Percentiles rank a stretch among this genome's conserved stretches.
Evolutionary conservation across 2,329 filamentous ascomycete species (phyloP).

Genomic region (Cladobotryum protrusum): DNA sequence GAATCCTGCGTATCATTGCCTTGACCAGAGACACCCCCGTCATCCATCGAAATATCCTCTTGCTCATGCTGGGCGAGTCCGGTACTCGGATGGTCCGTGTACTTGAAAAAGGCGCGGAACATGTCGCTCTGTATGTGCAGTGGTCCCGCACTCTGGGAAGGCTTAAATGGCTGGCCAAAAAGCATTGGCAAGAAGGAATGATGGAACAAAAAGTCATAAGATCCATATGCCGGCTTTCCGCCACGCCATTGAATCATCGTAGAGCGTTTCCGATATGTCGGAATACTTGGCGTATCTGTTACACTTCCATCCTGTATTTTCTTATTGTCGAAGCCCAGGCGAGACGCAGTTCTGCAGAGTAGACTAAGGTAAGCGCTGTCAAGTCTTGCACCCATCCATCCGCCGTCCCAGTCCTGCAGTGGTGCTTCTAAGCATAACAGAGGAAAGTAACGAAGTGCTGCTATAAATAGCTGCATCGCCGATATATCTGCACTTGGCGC

Average conservation of each 20-base stretch:
- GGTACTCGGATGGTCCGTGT: neutral
- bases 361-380: neutral
- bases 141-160: neutral
- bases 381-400: neutral
- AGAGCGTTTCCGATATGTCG: neutral
- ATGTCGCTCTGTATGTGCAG: slow-evolving; percentile 4
- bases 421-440: slow-evolving; percentile 1
- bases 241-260: neutral
- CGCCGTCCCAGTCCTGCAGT: neutral
- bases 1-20: no score
- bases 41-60: no score
- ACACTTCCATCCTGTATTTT: slow-evolving; percentile 1
- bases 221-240: slow-evolving; percentile 2
- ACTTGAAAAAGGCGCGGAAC: slow-evolving; percentile 3
- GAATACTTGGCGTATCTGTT: neutral
- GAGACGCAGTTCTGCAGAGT: slow-evolving; percentile 1
- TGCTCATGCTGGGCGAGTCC: no score
- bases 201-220: neutral
- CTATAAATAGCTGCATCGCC: slow-evolving; percentile 7
- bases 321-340: slow-evolving; percentile 3
- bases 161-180: neutral
- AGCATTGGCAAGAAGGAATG: neutral
- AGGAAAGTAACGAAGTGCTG: slow-evolving; percentile 6
- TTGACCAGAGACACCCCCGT: no score
- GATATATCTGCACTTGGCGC: neutral